Base-by-base conservation (phyloP, 257 asterid genomes). In the Echites panduratus region DNA sequence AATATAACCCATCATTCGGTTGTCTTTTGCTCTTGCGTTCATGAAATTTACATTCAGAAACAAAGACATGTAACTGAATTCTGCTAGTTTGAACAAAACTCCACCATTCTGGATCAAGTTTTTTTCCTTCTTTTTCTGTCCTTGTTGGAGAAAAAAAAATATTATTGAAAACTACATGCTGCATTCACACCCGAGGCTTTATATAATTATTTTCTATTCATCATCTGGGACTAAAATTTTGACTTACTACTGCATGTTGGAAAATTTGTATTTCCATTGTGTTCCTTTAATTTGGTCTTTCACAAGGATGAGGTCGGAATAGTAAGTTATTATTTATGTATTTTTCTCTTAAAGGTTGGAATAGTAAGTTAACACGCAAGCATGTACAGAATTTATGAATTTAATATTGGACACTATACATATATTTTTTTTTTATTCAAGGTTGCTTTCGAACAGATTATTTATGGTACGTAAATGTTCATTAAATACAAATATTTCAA, bases 1-100 rank as follows among this genome's bases (percentile, higher is more conserved):
- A 40, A 40, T n/a, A 29, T 73, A 66, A 43, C 64, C 14, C 24
- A 29, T 66, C 24, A 64, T 66, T 11, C 38, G 48, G 58, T 71
- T 70, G 71, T 79, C 83, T 38, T 71, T 72, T 29, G 57, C 77
- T 45, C 35, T 44, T 41, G 74, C 67, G 64, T 44, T 26, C 19
- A 12, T 75, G 59, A 75, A 45, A 80, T 61, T 79, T 77, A 79
- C 77, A 63, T 47, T 73, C 57, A 35, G 65, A 9, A 10, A 38
- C 22, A 69, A 2, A 26, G 57, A 50, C 67, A 50, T 62, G 41
- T 16, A 32, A 73, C 61, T 73, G 61, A 62, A 53, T 52, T 70
- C 54, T 44, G 56, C 53, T 56, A 65, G 47, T 41, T 16, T 40
- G 20, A 26, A 53, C 41, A 48, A 68, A 52, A 67, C 45, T 24